A percentile compares a stretch with the other conserved stretches of the same genome.
These are phyloP conservation scores for Nakazawaea pomicola DNA, from an alignment of 805 yeast genomes.

Conservation along the genomic window DNA sequence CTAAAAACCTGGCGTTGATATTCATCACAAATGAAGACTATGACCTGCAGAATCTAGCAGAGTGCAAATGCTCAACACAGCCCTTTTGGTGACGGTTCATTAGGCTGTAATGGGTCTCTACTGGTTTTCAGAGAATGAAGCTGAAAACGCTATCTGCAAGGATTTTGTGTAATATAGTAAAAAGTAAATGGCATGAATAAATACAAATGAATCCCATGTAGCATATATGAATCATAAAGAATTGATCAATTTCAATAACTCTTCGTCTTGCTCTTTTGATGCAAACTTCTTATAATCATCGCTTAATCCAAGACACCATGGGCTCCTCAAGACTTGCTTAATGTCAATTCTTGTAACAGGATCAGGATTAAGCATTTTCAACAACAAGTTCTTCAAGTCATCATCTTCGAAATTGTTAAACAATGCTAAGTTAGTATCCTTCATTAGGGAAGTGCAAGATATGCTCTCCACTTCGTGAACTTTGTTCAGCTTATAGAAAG, in stretches of 20 bases:
- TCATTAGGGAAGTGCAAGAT: not conserved
- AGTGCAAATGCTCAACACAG: too few species aligned
- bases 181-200: too few species aligned
- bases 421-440: not conserved
- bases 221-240: not conserved
- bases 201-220: too few species aligned
- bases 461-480: conserved; percentile 5
- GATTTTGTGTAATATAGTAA: too few species aligned
- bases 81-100: too few species aligned
- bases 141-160: too few species aligned
- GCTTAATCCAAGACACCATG: conserved; percentile 25
- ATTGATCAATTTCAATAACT: conserved; percentile 17
- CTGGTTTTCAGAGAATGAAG: not conserved
- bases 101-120: not conserved
- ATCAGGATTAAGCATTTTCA: conserved; percentile 27
- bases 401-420: conserved; percentile 4
- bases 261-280: conserved; percentile 21
- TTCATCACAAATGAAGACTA: too few species aligned
- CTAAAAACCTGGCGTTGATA: too few species aligned
- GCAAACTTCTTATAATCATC: conserved; percentile 18
- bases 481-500: conserved; percentile 5
- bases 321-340: conserved; percentile 18
- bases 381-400: conserved; percentile 15
- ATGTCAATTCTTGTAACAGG: conserved; percentile 18
- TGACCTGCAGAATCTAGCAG: too few species aligned